These are phyloP conservation scores for Punica granatum DNA, from an alignment of 345 rosid genomes.

Conservation along the genomic window DNA sequence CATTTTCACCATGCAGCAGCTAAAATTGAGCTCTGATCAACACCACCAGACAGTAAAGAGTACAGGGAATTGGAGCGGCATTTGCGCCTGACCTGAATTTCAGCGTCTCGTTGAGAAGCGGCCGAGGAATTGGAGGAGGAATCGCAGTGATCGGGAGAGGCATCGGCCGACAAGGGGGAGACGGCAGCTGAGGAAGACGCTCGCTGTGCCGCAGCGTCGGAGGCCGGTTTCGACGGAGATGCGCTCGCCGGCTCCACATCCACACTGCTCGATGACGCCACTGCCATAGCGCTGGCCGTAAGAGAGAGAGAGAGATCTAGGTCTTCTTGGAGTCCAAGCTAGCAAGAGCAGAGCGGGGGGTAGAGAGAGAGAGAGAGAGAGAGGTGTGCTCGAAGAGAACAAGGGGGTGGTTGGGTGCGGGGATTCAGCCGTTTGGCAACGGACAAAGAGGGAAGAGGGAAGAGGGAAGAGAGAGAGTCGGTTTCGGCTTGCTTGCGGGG, in stretches of 20 bases:
- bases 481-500: conserved; percentile 6
- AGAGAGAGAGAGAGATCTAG: conserved; percentile 6
- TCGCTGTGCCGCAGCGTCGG: conserved; percentile 22
- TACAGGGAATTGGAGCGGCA: neutral
- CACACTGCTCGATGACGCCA: conserved; percentile 29
- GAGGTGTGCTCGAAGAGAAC: conserved; percentile 7
- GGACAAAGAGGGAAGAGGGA: neutral
- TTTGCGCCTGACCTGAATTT: conserved; percentile 37
- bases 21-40: neutral
- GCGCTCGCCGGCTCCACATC: conserved; percentile 29
- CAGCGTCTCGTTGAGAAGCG: conserved; percentile 36
- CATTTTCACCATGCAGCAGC: neutral
- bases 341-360: neutral
- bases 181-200: conserved; percentile 23
- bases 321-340: neutral
- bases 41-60: neutral
- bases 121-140: conserved; percentile 38
- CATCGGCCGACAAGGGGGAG: conserved; percentile 23
- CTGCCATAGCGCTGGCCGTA: conserved; percentile 37
- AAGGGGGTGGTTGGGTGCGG: neutral
- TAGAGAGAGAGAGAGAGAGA: neutral
- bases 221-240: conserved; percentile 22
- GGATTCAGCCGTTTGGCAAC: conserved; percentile 5
- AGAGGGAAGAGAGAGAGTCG: neutral
- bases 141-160: conserved; percentile 36